These are phyloP conservation scores for Coniochaeta sp. DNA, from an alignment of 2,329 filamentous ascomycete genomes.

Conservation along the genomic window DNA sequence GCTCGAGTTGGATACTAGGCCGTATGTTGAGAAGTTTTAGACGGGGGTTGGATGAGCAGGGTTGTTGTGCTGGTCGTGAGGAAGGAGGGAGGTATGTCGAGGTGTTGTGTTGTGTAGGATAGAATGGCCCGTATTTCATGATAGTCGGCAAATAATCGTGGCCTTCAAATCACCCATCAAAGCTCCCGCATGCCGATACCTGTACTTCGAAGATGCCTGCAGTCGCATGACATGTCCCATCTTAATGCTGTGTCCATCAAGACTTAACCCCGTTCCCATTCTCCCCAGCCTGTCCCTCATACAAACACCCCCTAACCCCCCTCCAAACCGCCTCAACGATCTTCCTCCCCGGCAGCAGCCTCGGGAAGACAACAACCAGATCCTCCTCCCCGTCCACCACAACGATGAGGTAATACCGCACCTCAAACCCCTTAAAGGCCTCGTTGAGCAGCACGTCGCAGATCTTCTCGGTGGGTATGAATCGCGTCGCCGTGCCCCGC, in stretches of 20 bases:
- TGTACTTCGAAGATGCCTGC: too few species aligned
- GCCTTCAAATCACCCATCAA: too few species aligned
- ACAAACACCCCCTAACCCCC: conserved; percentile 74
- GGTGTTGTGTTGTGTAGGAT: background rate
- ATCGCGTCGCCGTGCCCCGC: conserved; percentile 30
- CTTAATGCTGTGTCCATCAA: too few species aligned
- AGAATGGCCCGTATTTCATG: too few species aligned
- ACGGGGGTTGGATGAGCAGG: background rate
- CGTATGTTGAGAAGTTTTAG: conserved; percentile 78
- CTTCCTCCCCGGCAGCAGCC: conserved; percentile 62
- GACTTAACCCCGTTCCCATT: background rate
- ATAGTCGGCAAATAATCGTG: too few species aligned
- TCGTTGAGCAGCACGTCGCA: conserved; percentile 93
- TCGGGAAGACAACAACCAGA: conserved; percentile 91
- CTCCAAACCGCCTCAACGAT: conserved; percentile 89
- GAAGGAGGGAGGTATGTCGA: background rate
- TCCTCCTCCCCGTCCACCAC: conserved; percentile 85
- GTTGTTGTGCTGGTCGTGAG: background rate
- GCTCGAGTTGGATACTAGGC: conserved; percentile 73
- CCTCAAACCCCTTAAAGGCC: conserved; percentile 87
- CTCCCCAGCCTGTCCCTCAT: conserved; percentile 51
- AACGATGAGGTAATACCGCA: conserved; percentile 81
- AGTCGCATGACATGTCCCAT: too few species aligned
- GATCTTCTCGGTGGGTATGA: conserved; percentile 86
- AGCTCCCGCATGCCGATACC: too few species aligned